Base-by-base conservation (phyloP, 805 yeast genomes). In the Saccharomycopsis babjevae region DNA sequence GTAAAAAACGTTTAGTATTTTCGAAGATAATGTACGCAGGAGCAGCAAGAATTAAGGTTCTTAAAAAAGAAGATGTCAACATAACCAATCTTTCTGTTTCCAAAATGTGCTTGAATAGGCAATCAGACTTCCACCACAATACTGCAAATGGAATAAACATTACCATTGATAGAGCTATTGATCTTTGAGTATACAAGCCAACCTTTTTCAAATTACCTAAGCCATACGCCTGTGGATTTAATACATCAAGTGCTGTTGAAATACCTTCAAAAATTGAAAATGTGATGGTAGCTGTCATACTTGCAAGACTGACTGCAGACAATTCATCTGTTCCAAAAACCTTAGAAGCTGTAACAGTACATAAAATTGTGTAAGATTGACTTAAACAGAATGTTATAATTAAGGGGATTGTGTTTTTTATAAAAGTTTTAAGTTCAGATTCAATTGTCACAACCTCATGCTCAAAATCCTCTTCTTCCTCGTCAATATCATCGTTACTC, bases 221-320 rank as follows among this genome's bases (percentile, higher is more conserved):
- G 8, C 96, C 96, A 70, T 81, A 89, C 0, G 96, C 93, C 71
- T 89, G 96, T 0, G 96, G 86, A 68, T 94, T 87, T 42, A 89
- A 75, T 0, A 96, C 88, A 69, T 89, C 96, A 62, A 89, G 76
- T 56, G 91, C 86, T 0, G 96, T 88, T 0, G 94, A 84, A 57
- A 89, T 80, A 34, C 96, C 96, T 69, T 88, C 93, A 67, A 88
- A 84, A 39, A 88, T 77, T 0, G 96, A 89, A 66, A 86, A 83
- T 0, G 93, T 85, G 64, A 89, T 87, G 65, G 86, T 86, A 0
- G 89, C 87, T 0, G 94, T 88, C 91, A 88, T 89, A 0, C 89
- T 81, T 1, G 90, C 93, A 69, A 89, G 75, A 0, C 93, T 85
- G 5, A 88, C 93, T 0, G 96, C 96, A 2, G 92, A 94, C 57